Base-by-base conservation (phyloP, 306 rosid species). In the Malus asiatica region DNA sequence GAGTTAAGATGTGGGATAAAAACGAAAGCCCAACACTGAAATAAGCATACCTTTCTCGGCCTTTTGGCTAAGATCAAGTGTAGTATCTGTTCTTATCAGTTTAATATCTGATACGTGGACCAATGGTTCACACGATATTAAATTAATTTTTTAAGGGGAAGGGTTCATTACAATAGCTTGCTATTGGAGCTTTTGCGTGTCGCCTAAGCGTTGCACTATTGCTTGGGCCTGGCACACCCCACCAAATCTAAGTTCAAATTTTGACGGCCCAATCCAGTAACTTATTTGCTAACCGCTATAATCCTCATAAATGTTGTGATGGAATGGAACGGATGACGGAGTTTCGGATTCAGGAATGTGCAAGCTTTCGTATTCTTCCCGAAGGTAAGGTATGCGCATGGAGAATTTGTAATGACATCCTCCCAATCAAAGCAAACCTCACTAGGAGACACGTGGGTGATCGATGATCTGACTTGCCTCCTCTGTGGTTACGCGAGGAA, bases 11-110 rank as follows among this genome's bases (percentile, higher is more conserved):
- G 73, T 16, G 40, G 29, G 2, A 69, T 46, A 46, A 69, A 45
- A 27, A 0, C 10, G 4, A 3, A 4, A 2, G 25, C 16, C 62
- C 22, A 19, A 51, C 0, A 5, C 0, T 0, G 0, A 0, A 0
- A 2, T 0, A 33, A 1, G 9, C 53, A 29, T 74, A 45, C 32
- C 20, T 48, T 48, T 48, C 20, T 62, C 63, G 71, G 78, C 48
- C 63, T 75, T 75, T 45, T 74, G 48, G 70, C 33, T 74, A 62
- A 62, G 70, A 62, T 74, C 22, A 74, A 62, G 48, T 64, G 63
- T 71, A 52, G 48, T 71, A 71, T 71, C 48, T 71, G 64, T 71
- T 71, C 46, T 71, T 71, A 71, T 71, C 13, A 74, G 58, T 74
- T 74, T 61, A 74, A 74, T 61, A 74, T 45, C 30, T 73, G 19